Evolutionary conservation across 257 asterid genomes (phyloP), one percentile per base, ranked within the genome.

Genomic region (Lavandula angustifolia): DNA sequence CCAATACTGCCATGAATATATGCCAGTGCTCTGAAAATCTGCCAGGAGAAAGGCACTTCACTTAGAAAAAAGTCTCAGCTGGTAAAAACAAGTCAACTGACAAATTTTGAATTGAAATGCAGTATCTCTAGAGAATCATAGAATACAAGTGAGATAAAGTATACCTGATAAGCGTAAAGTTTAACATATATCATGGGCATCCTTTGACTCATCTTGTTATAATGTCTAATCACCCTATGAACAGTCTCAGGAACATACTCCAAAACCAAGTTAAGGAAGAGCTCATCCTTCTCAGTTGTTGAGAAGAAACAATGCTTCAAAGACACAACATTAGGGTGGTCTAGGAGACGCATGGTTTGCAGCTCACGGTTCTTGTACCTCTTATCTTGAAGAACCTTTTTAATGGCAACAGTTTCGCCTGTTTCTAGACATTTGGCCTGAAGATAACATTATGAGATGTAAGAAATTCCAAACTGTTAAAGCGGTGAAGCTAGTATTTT

Each of bases 311-410:
- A 87, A 69, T 89, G 96, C 72, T 75, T 87, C 67, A 87, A 67
- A 38, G 82, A 79, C 66, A 85, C 89, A n/a, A 80, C 83, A 68
- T 87, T 89, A 7, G 96, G 91, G 77, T 89, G 96, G 72, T 89
- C 95, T 44, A 89, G 84, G 34, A 89, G 80, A 16, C 94, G 95
- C 87, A 89, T 85, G 17, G 89, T 84, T 75, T 87, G 96, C 62
- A 89, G 83, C 77, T 87, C 96, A 51, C 95, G 80, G 75, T 87
- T 89, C 82, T 89, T 87, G 87, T 89, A 89, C 69, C 91, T 77
- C 88, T 82, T 87, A 67, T 89, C 96, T 73, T 89, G 95, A 71
- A 89, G 95, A 66, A 89, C 95, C 85, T 89, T 87, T 69, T 89
- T 86, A 37, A 89, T 89, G 44, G 96, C 95, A 68, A 89, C 89